Base-by-base conservation (phyloP, 371 early-diverging fungal genomes). In the Mucor lusitanicus region DNA sequence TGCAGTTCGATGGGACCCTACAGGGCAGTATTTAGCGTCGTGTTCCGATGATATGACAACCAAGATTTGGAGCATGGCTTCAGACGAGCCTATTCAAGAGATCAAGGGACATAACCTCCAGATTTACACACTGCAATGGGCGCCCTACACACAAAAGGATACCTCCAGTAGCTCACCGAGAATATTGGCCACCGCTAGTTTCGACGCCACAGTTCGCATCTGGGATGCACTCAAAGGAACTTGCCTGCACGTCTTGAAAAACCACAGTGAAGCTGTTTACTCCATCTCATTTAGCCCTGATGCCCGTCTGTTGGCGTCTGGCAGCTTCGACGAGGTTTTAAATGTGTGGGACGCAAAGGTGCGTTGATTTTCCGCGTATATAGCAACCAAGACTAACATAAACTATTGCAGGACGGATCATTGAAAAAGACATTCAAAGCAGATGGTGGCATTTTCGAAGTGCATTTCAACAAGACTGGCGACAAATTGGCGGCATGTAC, bases 11-110 rank as follows among this genome's bases (percentile, higher is more conserved):
- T 97, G 96, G 96, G 94, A 95, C 64, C 91, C 94, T 0, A 81
- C 86, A 0, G 91, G 92, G 4, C 85, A 87, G 62, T 89, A 87
- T 53, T 85, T 98, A 6, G 98, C 97, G 4, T 94, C 96, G 0
- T 92, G 95, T 64, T 93, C 95, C 0, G 98, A 98, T 76, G 99
- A 99, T 74, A 84, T 82, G 67, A 93, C 95, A 0, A 90, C 94
- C 62, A 94, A 94, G 78, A 78, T 80, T 55, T 80, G 83, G 84
- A 80, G 78, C 25, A 56, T 75, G 46, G 60, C 65, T 27, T 77
- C 76, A 2, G 81, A 88, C 61, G 42, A 62, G 30, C 83, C 83
- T 19, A 63, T 85, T 8, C 86, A 88, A 64, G 87, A 83, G 35
- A 87, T 95, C 39, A 72, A 76, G 21, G 94, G 91, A 15, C 94